Percentiles rank a stretch among this genome's conserved stretches.
Evolutionary conservation across 2,329 filamentous ascomycete genomes (phyloP).

Genomic region (Arthrobotrys pseudoclavata): DNA sequence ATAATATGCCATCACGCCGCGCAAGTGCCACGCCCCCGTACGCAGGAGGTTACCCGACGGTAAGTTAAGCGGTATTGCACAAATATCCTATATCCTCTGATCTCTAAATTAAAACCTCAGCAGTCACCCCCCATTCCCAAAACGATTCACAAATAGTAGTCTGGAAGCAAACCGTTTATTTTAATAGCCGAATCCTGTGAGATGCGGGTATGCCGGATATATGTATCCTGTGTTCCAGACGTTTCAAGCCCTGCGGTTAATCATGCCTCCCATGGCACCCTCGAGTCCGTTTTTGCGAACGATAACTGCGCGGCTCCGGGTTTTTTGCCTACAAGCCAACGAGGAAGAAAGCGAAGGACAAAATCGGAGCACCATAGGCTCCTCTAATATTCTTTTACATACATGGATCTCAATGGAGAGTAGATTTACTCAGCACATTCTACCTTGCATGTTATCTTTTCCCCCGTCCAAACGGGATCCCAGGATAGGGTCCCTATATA

Average conservation of each 20-base stretch:
- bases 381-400: slow-evolving; percentile 29
- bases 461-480: background rate
- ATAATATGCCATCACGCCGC: slow-evolving; percentile 37
- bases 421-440: slow-evolving; percentile 13
- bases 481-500: background rate
- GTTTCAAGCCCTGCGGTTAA: background rate
- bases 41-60: slow-evolving; percentile 31
- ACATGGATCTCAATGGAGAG: slow-evolving; percentile 22
- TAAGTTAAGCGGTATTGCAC: background rate
- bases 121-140: slow-evolving; percentile 34
- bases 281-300: background rate
- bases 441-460: background rate
- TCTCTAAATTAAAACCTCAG: slow-evolving; percentile 4
- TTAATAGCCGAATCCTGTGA: background rate
- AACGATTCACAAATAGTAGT: slow-evolving; percentile 33
- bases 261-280: background rate
- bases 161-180: background rate
- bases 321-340: background rate
- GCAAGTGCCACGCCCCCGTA: slow-evolving; percentile 55
- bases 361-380: background rate
- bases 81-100: background rate
- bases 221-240: background rate
- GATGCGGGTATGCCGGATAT: background rate
- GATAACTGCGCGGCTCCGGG: background rate
- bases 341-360: background rate